These are phyloP conservation scores for Myxozyma sirexii DNA, from an alignment of 805 yeast genomes.

Conservation along the genomic window DNA sequence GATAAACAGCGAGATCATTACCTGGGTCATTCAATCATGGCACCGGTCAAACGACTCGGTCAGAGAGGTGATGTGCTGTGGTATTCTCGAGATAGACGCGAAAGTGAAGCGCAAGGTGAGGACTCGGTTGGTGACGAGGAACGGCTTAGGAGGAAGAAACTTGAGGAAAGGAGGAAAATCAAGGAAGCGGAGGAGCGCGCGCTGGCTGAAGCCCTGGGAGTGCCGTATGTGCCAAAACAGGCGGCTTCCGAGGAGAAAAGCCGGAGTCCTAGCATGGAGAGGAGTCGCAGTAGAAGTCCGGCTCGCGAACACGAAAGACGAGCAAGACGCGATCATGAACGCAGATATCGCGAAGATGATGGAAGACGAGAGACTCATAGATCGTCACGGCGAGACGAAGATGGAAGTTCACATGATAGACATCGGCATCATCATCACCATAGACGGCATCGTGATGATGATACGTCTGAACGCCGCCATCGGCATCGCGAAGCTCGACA, in stretches of 20 bases:
- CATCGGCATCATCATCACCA: slow-evolving; percentile 4
- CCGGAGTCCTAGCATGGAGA: neutral
- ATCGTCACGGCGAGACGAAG: neutral
- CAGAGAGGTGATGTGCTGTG: slow-evolving; percentile 34
- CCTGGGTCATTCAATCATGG: slow-evolving; percentile 40
- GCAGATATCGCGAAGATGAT: neutral
- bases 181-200: slow-evolving; percentile 33
- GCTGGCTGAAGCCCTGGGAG: slow-evolving; percentile 33
- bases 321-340: neutral
- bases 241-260: neutral
- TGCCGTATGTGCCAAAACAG: slow-evolving; percentile 3
- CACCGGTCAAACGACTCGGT: slow-evolving; percentile 38
- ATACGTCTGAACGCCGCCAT: neutral
- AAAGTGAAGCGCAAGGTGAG: neutral
- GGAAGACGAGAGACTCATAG: neutral
- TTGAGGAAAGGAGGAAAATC: slow-evolving; percentile 17
- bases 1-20: slow-evolving; percentile 38
- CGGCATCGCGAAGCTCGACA: neutral
- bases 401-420: neutral
- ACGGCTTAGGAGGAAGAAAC: neutral
- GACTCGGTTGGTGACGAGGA: slow-evolving; percentile 1
- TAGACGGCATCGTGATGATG: neutral
- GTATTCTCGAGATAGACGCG: slow-evolving; percentile 35
- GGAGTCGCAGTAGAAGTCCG: slow-evolving; percentile 6
- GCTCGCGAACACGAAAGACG: neutral